Evolutionary conservation across 2,329 filamentous ascomycete genomes (phyloP), one percentile per base, ranked within the genome.

Genomic region (Anisogramma anomala): DNA sequence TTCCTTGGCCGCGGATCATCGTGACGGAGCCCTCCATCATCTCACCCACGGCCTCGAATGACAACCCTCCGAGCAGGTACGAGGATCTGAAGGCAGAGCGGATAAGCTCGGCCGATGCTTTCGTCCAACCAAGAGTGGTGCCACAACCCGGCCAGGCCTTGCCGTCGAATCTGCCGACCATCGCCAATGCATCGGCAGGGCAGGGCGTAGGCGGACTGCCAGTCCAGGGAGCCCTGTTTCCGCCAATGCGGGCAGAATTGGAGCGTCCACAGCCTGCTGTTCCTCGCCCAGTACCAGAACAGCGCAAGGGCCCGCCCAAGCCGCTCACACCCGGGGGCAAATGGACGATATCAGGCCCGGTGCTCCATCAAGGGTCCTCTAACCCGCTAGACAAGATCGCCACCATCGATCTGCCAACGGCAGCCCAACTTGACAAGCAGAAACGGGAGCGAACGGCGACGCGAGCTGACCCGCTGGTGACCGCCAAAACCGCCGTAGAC

Each of bases 341-440:
- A 42, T 48, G 69, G 14, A 51, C 53, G 4, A 76, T 76, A 25
- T 74, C 71, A 9, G 59, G 62, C 10, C 72, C 72, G 1, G 62
- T 75, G 26, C 49, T 71, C 10, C 56, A 61, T 45, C 47, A 55
- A 28, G 53, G 61, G 17, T 59, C 58, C 18, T 49, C 55, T 15
- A 68, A 63, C 39, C 62, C 69, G 0, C 50, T 67, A 28, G 58
- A 57, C 37, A 68, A 62, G 48, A 68, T 71, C 14, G 52, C 63
- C 5, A 73, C 69, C 0, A 58, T 74, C 22, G 71, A 71, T 39
- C 57, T 76, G 25, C 60, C 62, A 8, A 67, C 66, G 1, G 71
- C 72, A 2, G 66, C 62, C 1, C 58, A 50, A 44, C 63, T 65
- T 11, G 69, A 76, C 32, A 64, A 53, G 45, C 60, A 68, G 39